phyloP scores from a whole-genome alignment of 495 filamentous ascomycete genomes.

The Platismatia glauca region DNA sequence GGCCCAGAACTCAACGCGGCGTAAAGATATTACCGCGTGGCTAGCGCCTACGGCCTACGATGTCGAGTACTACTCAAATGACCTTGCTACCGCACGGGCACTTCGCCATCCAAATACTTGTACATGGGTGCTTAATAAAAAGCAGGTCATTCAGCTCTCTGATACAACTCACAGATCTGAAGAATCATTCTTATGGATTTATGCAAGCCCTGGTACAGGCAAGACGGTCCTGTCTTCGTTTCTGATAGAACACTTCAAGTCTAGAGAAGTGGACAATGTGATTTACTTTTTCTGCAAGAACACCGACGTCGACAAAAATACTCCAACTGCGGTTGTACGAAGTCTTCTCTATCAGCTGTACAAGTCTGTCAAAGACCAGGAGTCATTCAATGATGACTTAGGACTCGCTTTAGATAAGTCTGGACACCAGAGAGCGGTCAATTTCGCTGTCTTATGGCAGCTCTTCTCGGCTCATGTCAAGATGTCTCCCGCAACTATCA shows the following conservation, averaged over 20 bases:
- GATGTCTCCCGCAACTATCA: background rate
- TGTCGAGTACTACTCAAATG: conserved; percentile 5
- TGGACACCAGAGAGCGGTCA: background rate
- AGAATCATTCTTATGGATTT: conserved; percentile 2
- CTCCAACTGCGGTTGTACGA: background rate
- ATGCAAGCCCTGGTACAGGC: conserved; percentile 3
- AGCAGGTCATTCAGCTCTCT: background rate
- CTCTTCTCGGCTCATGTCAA: background rate
- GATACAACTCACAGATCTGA: background rate
- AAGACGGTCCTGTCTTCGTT: conserved; percentile 13
- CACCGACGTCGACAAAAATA: conserved; percentile 9
- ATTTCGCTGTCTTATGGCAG: background rate
- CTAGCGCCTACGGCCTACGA: conserved; percentile 5
- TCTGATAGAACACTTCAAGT: background rate
- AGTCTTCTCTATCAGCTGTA: conserved; percentile 11
- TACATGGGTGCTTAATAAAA: conserved; percentile 6
- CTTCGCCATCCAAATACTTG: conserved; percentile 5
- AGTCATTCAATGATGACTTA: background rate
- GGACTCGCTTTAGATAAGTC: background rate
- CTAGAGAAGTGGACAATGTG: background rate
- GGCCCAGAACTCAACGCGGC: background rate
- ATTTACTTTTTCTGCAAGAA: conserved; percentile 13
- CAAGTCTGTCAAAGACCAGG: background rate
- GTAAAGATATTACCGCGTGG: conserved; percentile 1
- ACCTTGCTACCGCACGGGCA: conserved; percentile 1